Conservation (phyloP, 2,329 filamentous ascomycete species). For the Dryadomyces quercus-mongolicae region DNA sequence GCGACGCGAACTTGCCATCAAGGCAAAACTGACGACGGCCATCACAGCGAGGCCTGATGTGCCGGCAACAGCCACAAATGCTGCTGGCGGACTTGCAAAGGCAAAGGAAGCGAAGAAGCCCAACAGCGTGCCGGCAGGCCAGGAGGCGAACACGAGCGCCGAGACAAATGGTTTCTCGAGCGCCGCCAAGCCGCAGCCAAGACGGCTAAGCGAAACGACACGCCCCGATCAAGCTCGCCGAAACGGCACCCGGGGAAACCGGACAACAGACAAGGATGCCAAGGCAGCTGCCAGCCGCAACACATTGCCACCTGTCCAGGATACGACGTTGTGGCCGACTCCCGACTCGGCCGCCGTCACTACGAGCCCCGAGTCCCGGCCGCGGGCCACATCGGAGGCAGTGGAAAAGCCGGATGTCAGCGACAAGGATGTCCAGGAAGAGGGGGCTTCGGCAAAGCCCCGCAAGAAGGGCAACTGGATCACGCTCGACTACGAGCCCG, state of each 20-base stretch:
- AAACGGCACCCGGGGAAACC: conserved; percentile 30
- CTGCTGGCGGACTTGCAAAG: conserved; percentile 3
- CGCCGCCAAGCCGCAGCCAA: conserved; percentile 20
- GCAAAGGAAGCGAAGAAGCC: conserved; percentile 13
- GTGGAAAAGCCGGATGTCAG: conserved; percentile 47
- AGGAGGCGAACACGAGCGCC: neutral
- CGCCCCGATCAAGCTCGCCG: conserved; percentile 25
- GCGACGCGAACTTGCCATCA: conserved; percentile 50
- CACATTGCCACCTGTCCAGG: conserved; percentile 53
- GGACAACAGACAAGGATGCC: conserved; percentile 31
- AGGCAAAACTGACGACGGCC: conserved; percentile 25
- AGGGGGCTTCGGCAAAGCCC: conserved; percentile 32
- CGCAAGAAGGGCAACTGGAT: conserved; percentile 78
- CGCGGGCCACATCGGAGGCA: conserved; percentile 23
- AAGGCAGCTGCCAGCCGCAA: conserved; percentile 16
- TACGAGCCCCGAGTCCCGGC: neutral
- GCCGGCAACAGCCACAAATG: neutral
- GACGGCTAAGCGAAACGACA: conserved; percentile 27
- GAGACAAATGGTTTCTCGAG: conserved; percentile 28
- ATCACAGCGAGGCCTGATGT: conserved; percentile 8
- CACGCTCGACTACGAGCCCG: conserved; percentile 68
- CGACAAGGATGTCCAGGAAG: conserved; percentile 53
- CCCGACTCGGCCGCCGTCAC: conserved; percentile 62
- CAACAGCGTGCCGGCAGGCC: neutral
- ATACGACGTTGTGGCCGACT: conserved; percentile 80